Percentiles rank a stretch among this genome's conserved stretches.
phyloP scores from a whole-genome alignment of 768 basidiomycete species.

The Lactarius vividus region DNA sequence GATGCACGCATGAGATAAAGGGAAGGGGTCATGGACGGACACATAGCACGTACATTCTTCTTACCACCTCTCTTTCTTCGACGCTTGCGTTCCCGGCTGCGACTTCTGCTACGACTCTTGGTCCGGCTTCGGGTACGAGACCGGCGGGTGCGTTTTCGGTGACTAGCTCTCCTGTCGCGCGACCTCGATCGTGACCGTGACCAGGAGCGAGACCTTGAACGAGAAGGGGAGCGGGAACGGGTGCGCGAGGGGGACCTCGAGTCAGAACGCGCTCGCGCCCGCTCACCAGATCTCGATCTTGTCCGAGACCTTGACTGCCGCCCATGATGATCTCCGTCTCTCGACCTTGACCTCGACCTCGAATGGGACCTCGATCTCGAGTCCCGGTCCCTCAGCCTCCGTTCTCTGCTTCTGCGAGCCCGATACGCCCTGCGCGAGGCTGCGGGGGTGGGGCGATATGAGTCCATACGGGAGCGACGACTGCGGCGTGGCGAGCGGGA shows the following conservation, averaged over 20 bases:
- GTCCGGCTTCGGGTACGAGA: conserved; percentile 40
- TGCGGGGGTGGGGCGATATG: conserved; percentile 22
- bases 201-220: conserved; percentile 26
- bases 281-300: conserved; percentile 21
- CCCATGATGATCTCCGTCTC: conserved; percentile 33
- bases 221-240: conserved; percentile 11
- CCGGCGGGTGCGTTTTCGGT: conserved; percentile 43
- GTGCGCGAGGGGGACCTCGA: conserved; percentile 33
- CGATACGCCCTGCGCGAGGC: conserved; percentile 22
- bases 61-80: conserved; percentile 34
- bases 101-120: conserved; percentile 36
- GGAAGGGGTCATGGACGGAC: neutral
- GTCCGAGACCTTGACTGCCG: conserved; percentile 24
- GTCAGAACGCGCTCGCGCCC: conserved; percentile 22
- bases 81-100: conserved; percentile 37
- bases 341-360: conserved; percentile 39
- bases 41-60: conserved; percentile 43
- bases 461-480: conserved; percentile 25
- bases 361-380: conserved; percentile 25
- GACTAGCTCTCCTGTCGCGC: conserved; percentile 35
- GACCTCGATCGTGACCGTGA: conserved; percentile 26
- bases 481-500: conserved; percentile 23
- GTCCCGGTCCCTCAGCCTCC: conserved; percentile 6
- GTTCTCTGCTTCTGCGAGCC: conserved; percentile 24
- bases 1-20: conserved; percentile 1